phyloP scores from a whole-genome alignment of 2,329 filamentous ascomycete species.

The Xylariales sp. region DNA sequence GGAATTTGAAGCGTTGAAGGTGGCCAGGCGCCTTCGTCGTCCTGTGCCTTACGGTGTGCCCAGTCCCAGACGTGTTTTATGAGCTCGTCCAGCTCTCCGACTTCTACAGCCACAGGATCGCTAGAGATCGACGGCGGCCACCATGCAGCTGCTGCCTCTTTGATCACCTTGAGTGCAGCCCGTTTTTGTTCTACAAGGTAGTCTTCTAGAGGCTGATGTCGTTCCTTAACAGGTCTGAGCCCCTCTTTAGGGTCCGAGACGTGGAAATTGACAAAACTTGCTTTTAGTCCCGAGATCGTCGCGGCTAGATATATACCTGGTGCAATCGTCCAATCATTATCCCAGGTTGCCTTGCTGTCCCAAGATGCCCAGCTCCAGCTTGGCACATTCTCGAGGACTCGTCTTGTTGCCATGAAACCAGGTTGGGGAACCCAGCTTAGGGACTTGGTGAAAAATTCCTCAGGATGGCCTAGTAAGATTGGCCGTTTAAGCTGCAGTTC shows the following conservation, averaged over 20 bases:
- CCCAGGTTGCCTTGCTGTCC: slow-evolving; percentile 20
- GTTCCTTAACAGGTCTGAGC: slow-evolving; percentile 12
- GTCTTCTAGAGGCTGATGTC: slow-evolving; percentile 9
- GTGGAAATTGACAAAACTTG: slow-evolving; percentile 15
- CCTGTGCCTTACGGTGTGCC: slow-evolving; percentile 14
- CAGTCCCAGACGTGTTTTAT: slow-evolving; percentile 8
- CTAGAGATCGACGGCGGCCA: slow-evolving; percentile 7
- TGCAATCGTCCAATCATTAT: slow-evolving; percentile 12
- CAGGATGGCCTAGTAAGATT: slow-evolving; percentile 19
- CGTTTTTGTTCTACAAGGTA: slow-evolving; percentile 20
- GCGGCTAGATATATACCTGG: neutral
- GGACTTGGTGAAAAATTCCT: slow-evolving; percentile 27
- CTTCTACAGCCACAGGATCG: slow-evolving; percentile 12
- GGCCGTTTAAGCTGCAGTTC: slow-evolving; percentile 5
- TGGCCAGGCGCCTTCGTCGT: slow-evolving; percentile 12
- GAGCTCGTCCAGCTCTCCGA: slow-evolving; percentile 1
- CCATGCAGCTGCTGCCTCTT: slow-evolving; percentile 8
- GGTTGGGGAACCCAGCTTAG: slow-evolving; percentile 21
- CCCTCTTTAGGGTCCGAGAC: slow-evolving; percentile 16
- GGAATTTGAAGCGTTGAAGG: slow-evolving; percentile 13
- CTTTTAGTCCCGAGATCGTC: neutral
- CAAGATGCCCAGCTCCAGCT: slow-evolving; percentile 32
- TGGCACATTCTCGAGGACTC: slow-evolving; percentile 9
- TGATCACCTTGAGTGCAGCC: slow-evolving; percentile 14
- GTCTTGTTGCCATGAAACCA: slow-evolving; percentile 13